A percentile compares a stretch with the other conserved stretches of the same genome.
These are phyloP conservation scores for Dimocarpus longan DNA, from an alignment of 345 rosid genomes.

Conservation along the genomic window DNA sequence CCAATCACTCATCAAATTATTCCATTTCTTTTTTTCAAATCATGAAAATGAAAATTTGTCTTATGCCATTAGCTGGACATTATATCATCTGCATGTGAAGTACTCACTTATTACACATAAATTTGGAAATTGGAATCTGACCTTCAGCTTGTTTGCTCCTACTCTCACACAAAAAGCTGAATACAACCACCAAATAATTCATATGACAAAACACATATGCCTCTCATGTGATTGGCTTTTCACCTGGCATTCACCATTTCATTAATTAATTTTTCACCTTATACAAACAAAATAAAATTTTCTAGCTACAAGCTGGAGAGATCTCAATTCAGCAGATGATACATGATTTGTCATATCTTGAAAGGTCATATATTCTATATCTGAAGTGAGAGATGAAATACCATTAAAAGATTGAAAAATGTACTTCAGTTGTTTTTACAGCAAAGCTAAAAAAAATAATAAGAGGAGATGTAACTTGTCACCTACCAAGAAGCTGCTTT, in stretches of 20 bases:
- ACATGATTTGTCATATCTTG: too few species aligned
- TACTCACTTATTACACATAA: background rate
- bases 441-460: conserved; percentile 13
- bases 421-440: background rate
- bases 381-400: background rate
- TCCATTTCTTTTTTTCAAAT: background rate
- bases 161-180: background rate
- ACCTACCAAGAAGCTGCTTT: conserved; percentile 10
- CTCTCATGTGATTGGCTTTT: background rate
- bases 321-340: too few species aligned
- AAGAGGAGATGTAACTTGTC: conserved; percentile 10
- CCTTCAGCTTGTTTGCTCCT: background rate
- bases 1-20: background rate
- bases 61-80: background rate
- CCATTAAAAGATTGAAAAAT: background rate
- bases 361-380: too few species aligned
- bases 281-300: too few species aligned
- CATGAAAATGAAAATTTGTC: background rate
- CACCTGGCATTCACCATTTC: background rate
- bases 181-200: background rate
- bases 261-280: background rate
- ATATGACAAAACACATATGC: background rate
- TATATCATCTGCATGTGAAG: background rate
- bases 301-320: too few species aligned
- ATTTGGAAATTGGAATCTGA: conserved; percentile 13